Base-by-base conservation (phyloP, 768 basidiomycete genomes). In the button mushroom (Agaricus bisporus) region DNA sequence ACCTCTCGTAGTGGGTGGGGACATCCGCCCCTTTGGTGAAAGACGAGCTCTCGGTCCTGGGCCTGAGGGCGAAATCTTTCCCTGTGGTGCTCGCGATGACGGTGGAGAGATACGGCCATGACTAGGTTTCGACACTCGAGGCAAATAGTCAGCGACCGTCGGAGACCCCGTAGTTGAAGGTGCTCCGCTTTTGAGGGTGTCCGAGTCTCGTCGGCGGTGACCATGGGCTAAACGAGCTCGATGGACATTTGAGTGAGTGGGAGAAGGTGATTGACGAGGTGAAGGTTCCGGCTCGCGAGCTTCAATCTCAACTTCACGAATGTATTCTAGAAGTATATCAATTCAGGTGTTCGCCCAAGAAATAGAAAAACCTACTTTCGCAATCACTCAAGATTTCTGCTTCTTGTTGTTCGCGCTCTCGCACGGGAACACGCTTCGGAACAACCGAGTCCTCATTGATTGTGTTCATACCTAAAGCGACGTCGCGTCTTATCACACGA, bases 181-280 rank as follows among this genome's bases (percentile, higher is more conserved):
- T 12, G 70, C 64, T 6, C 78, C 42, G 29, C 60, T 63, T 11
- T 84, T 85, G 26, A 89, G 69, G 0, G 88, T 90, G 57, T 91
- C 88, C 0, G 88, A 90, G 54, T 90, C 88, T 25, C 81, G 79
- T 47, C 88, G 81, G 60, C 73, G 77, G 63, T 91, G 88, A 2
- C 65, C 68, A 59, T 75, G 71, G 58, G 56, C 57, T 57, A 50
- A 70, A 7, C 12, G 63, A 17, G 41, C 60, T 58, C 63, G 63
- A 58, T 56, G 63, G 7, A 56, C 54, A 18, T 48, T 59, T 39
- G 63, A 59, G 29, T 68, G 66, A 1, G 69, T 71, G 0, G 69
- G 70, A 5, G 85, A 83, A 2, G 83, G 83, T 0, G 82, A 78
- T 55, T 79, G 74, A 41, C 80, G 76, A 17, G 73, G 60, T 28